Conservation (phyloP, 371 early-diverging fungal genomes). For the Mucor velutinosus region DNA sequence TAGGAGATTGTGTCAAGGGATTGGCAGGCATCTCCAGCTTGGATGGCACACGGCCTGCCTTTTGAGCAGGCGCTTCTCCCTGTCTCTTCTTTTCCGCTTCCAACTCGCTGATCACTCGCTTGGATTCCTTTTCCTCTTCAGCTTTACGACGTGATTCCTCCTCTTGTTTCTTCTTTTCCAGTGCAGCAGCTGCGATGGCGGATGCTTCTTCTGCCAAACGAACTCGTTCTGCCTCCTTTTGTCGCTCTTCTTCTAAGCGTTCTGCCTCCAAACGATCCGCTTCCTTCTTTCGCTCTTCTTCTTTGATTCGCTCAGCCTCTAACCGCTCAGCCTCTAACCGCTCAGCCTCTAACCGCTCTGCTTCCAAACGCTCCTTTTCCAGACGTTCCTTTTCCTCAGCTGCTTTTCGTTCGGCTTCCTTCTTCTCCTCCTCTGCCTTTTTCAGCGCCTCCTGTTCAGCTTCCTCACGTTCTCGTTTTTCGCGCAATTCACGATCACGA, state of each 20-base stretch:
- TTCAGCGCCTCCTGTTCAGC: slow-evolving; percentile 42
- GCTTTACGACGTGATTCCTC: slow-evolving; percentile 18
- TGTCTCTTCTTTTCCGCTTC: slow-evolving; percentile 44
- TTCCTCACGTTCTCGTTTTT: slow-evolving; percentile 48
- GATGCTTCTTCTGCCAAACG: slow-evolving; percentile 33
- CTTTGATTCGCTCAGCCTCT: slow-evolving; percentile 18
- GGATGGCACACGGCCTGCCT: slow-evolving; percentile 12
- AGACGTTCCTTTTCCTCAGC: slow-evolving; percentile 16
- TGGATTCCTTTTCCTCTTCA: slow-evolving; percentile 23
- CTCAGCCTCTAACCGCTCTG: slow-evolving; percentile 24
- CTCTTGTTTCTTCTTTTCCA: slow-evolving; percentile 21
- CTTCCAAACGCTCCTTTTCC: slow-evolving; percentile 36
- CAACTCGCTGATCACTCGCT: slow-evolving; percentile 19
- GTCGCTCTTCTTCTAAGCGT: slow-evolving; percentile 22
- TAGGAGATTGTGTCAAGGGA: slow-evolving; percentile 9
- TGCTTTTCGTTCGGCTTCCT: slow-evolving; percentile 16
- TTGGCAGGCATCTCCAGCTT: background rate
- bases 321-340: slow-evolving; percentile 37
- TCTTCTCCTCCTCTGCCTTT: slow-evolving; percentile 32
- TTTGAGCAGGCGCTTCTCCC: slow-evolving; percentile 39
- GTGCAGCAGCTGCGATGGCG: background rate
- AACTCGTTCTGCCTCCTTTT: slow-evolving; percentile 19
- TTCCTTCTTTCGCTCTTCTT: slow-evolving; percentile 17
- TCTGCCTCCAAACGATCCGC: slow-evolving; percentile 15
- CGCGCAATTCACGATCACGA: slow-evolving; percentile 31